Conservation (phyloP, 2,329 filamentous ascomycete species). For the Paecilomyces niveus region DNA sequence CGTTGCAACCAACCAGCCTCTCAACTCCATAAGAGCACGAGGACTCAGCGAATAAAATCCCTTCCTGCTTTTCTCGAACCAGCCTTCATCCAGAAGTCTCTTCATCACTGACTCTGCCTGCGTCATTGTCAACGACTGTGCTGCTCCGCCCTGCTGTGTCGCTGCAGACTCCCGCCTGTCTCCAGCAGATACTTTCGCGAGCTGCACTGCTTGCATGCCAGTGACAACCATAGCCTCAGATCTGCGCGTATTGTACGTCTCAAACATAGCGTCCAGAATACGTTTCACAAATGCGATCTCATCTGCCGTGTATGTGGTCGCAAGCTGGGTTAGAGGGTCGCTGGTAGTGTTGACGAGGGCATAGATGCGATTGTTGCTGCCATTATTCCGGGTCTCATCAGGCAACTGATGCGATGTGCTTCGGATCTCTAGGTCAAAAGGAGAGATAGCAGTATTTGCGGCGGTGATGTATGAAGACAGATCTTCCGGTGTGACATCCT, state of each 20-base stretch:
- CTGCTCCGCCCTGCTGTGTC: conserved; percentile 27
- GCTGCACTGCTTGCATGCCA: conserved; percentile 68
- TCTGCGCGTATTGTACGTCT: conserved; percentile 71
- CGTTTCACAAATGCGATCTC: conserved; percentile 88
- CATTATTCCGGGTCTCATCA: conserved; percentile 1
- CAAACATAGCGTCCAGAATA: conserved; percentile 85
- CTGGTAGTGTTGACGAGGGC: conserved; percentile 83
- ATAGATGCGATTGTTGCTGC: conserved; percentile 53
- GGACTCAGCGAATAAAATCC: conserved; percentile 72
- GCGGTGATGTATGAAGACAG: conserved; percentile 62
- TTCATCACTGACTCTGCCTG: conserved; percentile 69
- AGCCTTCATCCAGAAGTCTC: conserved; percentile 68
- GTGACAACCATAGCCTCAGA: conserved; percentile 79
- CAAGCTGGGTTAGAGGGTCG: conserved; percentile 78
- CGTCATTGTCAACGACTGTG: conserved; percentile 59
- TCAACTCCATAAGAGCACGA: conserved; percentile 75
- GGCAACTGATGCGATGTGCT: conserved; percentile 62
- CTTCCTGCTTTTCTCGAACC: conserved; percentile 67
- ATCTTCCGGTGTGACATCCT: conserved; percentile 61
- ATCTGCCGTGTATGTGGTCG: conserved; percentile 70
- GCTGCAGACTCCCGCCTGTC: conserved; percentile 42
- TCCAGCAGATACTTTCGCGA: conserved; percentile 43
- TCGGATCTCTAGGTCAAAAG: conserved; percentile 83
- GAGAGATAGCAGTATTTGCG: conserved; percentile 65
- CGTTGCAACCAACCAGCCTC: conserved; percentile 74